Conservation (phyloP, 805 yeast species). For the Metschnikowia chrysomelidarum region DNA sequence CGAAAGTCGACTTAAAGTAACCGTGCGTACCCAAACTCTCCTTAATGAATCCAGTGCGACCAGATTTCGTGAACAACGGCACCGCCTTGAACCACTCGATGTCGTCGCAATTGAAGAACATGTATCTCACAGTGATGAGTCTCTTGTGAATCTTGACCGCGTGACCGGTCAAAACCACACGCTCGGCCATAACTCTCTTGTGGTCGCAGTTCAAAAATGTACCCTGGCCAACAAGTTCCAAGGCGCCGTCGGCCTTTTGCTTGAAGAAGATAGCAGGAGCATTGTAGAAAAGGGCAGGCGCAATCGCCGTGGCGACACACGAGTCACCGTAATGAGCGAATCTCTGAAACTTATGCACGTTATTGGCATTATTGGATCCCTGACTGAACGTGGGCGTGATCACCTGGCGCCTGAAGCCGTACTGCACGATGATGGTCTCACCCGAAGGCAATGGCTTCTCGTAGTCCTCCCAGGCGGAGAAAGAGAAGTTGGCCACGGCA, state of each 20-base stretch:
- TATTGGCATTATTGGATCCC: conserved; percentile 71
- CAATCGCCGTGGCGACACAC: conserved; percentile 78
- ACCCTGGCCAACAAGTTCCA: conserved; percentile 85
- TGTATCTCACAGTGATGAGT: conserved; percentile 89
- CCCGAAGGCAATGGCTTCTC: conserved; percentile 84
- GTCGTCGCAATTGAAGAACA: conserved; percentile 93
- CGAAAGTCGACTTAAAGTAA: conserved; percentile 93
- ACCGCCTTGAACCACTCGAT: conserved; percentile 86
- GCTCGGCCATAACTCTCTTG: conserved; percentile 79
- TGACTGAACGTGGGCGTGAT: conserved; percentile 83
- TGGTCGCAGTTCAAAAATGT: conserved; percentile 85
- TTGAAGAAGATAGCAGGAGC: conserved; percentile 85
- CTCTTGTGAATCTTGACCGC: conserved; percentile 93
- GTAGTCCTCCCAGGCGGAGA: conserved; percentile 87
- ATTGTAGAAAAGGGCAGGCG: conserved; percentile 80
- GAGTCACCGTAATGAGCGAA: conserved; percentile 73
- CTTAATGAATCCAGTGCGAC: conserved; percentile 91
- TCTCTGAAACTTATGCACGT: conserved; percentile 83
- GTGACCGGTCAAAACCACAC: conserved; percentile 88
- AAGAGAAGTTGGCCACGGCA: conserved; percentile 77
- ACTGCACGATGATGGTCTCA: conserved; percentile 79
- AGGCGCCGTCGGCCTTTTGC: conserved; percentile 37
- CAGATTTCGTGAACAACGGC: conserved; percentile 89
- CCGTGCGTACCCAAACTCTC: conserved; percentile 98
- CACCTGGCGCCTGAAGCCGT: conserved; percentile 86